Evolutionary conservation across 768 basidiomycete species (phyloP), one percentile per base, ranked within the genome.

Genomic region (Lanmaoa rubissima): DNA sequence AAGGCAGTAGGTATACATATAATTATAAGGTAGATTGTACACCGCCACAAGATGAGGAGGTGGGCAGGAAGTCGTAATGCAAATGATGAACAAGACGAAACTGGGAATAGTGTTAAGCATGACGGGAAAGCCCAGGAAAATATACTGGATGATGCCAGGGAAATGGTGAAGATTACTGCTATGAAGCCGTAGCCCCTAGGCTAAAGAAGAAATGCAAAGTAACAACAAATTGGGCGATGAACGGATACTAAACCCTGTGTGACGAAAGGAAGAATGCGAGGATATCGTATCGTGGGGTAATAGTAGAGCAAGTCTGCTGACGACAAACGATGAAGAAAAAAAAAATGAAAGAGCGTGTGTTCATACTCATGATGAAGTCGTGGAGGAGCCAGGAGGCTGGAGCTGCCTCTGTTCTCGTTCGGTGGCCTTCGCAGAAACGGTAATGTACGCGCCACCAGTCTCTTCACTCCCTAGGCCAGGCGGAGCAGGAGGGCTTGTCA

Each of bases 391-490:
- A 54, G 62, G 58, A 53, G 60, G 58, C 21, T 67, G 69, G 36
- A 58, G 59, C 54, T 69, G 64, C 63, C 69, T 64, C 58, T 62
- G 63, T 67, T 79, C 82, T 62, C 85, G 83, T 72, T 92, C 88
- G 67, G 84, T 85, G 31, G 84, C 92, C 65, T 84, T 84, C 62
- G 89, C 87, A 41, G 92, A 93, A 51, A 94, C 78, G 16, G 92
- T 94, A 65, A 93, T 85, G 67, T 94, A 93, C 16, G 92, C 88
- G 48, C 92, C 87, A 56, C 92, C 92, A 42, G 82, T 77, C 72
- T 92, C 91, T 63, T 92, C 89, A 26, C 45, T 70, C 14, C 79
- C 73, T 38, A 91, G 75, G 57, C 90, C 90, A 28, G 91, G 90
- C 8, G 90, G 90, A 17, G 85, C 80, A 16, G 83, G 73, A 28